Base-by-base conservation (phyloP, 208 protist genomes). In the Trypanosoma lewisi region DNA sequence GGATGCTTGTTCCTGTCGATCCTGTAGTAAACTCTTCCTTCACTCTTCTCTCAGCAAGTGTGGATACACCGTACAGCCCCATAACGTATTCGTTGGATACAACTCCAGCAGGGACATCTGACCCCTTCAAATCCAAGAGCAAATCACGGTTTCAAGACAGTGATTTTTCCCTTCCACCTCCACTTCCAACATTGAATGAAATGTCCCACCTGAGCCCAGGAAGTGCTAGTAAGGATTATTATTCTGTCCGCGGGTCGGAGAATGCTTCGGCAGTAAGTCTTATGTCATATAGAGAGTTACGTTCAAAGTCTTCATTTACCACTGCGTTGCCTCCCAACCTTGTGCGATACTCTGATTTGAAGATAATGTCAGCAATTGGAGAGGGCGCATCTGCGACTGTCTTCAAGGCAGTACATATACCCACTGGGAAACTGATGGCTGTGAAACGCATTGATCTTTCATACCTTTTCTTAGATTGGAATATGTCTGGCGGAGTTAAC, bases 1-100 rank as follows among this genome's bases (percentile, higher is more conserved):
- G 30, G 31, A 25, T 53, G 53, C 27, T 31, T 39, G 28, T 28
- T 33, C 41, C 42, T 23, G 5, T 42, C 31, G 65, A 63, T 11
- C 42, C 21, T 7, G 9, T 52, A 39, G 23, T 12, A 21, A 87
- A 82, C 58, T 65, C 67, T 33, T 87, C 79, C 34, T 94, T 94
- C 65, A 91, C 82, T 9, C 73, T 94, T 25, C 77, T 83, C 37
- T 91, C 83, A 21, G 72, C 87, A 6, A 89, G 82, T 57, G 80
- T 89, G 57, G 76, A 94, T 47, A 88, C 77, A 0, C 87, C 83
- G 19, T 94, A 89, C 64, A 94, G 87, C 63, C 87, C 87, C 45
- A 94, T 94, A 69, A 91, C 82, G 11, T 94, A 94, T 70, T 87
- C 87, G 11, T 73, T 91, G 58, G 84, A 94, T 63, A 65, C 71